Conservation (phyloP, 2,329 filamentous ascomycete genomes). For the Claviceps sp. region DNA sequence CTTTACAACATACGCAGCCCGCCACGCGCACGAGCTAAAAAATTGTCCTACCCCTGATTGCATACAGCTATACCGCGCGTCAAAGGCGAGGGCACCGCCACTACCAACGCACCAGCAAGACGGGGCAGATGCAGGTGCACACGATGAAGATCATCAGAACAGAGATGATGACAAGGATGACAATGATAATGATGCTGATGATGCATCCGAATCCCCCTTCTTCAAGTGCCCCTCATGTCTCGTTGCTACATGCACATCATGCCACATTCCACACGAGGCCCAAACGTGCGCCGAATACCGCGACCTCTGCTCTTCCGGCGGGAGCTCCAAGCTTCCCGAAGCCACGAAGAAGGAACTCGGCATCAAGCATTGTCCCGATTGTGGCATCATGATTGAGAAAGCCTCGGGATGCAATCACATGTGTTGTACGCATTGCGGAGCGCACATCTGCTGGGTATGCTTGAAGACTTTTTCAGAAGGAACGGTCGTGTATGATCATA, state of each 20-base stretch:
- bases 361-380: conserved; percentile 28
- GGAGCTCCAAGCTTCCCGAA: conserved; percentile 13
- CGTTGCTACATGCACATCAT: conserved; percentile 20
- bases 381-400: conserved; percentile 28
- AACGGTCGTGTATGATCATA: conserved; percentile 13
- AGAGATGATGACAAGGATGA: too few relatives aligned
- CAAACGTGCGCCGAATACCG: conserved; percentile 22
- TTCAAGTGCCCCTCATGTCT: conserved; percentile 26
- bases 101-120: neutral
- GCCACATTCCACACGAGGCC: conserved; percentile 19
- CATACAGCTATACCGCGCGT: conserved; percentile 24
- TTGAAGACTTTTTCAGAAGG: conserved; percentile 19
- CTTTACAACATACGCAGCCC: conserved; percentile 21
- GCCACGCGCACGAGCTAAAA: conserved; percentile 17
- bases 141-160: too few relatives aligned
- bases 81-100: neutral
- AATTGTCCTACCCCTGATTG: conserved; percentile 32
- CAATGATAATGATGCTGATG: too few relatives aligned
- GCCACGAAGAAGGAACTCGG: conserved; percentile 20
- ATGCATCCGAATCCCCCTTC: neutral
- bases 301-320: conserved; percentile 10
- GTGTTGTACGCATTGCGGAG: conserved; percentile 23
- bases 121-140: neutral
- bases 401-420: conserved; percentile 33
- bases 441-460: conserved; percentile 37